A percentile compares a stretch with the other conserved stretches of the same genome.
These are phyloP conservation scores for Polyplosphaeria fusca DNA, from an alignment of 495 filamentous ascomycete species.

Conservation along the genomic window DNA sequence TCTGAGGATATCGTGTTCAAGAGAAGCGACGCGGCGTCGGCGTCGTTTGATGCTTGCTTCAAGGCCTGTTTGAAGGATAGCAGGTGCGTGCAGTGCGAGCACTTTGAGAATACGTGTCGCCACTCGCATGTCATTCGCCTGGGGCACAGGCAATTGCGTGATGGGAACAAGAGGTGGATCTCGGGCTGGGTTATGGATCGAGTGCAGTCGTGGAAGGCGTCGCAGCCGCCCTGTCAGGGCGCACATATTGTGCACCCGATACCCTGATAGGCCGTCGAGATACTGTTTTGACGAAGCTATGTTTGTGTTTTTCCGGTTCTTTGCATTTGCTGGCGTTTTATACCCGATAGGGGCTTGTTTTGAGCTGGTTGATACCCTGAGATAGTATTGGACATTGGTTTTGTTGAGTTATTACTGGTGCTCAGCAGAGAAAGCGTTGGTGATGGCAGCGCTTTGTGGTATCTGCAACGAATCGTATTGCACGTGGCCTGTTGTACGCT, in stretches of 20 bases:
- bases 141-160: constrained; percentile 8
- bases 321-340: constrained; percentile 20
- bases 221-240: constrained; percentile 12
- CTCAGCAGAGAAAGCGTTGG: no score
- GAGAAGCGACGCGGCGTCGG: background rate
- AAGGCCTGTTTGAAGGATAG: constrained; percentile 15
- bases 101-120: constrained; percentile 17
- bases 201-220: constrained; percentile 20
- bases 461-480: no score
- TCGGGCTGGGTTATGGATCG: constrained; percentile 27
- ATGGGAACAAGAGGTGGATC: constrained; percentile 11
- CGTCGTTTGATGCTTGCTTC: constrained; percentile 20
- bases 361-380: background rate
- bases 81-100: constrained; percentile 26
- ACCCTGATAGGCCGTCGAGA: constrained; percentile 7
- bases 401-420: no score
- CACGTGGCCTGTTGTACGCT: no score
- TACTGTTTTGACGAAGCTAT: background rate
- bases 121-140: constrained; percentile 16
- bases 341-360: constrained; percentile 7
- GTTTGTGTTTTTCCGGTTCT: background rate
- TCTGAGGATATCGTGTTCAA: constrained; percentile 21
- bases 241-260: constrained; percentile 28
- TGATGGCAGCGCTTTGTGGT: no score
- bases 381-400: no score